Evolutionary conservation across 306 rosid species (phyloP).

Genomic region (Rosa lucieae): DNA sequence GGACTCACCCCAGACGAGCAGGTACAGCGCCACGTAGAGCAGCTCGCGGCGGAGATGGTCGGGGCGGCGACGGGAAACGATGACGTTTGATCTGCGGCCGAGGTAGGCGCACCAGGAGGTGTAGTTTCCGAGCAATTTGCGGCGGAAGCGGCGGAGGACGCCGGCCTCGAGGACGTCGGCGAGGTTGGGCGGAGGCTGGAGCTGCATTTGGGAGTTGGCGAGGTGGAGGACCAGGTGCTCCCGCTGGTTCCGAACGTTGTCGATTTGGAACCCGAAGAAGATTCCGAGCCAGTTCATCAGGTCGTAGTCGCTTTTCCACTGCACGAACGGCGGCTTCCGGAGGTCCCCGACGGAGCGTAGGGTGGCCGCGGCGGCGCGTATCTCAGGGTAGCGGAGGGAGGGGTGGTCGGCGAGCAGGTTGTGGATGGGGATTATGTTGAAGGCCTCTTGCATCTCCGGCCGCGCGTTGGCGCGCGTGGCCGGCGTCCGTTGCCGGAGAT

Average conservation of each 20-base stretch:
- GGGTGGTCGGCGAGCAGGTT: slow-evolving; percentile 75
- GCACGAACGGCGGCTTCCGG: slow-evolving; percentile 56
- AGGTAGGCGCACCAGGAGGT: slow-evolving; percentile 75
- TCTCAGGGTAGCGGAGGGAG: slow-evolving; percentile 73
- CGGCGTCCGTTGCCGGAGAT: slow-evolving; percentile 26
- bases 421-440: slow-evolving; percentile 88
- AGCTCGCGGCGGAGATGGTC: slow-evolving; percentile 57
- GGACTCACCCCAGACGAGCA: slow-evolving; percentile 87
- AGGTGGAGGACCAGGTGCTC: slow-evolving; percentile 94
- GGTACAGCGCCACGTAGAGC: slow-evolving; percentile 66
- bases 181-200: slow-evolving; percentile 43
- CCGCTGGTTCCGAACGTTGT: slow-evolving; percentile 87
- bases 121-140: slow-evolving; percentile 69
- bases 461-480: slow-evolving; percentile 12
- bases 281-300: slow-evolving; percentile 75
- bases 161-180: slow-evolving; percentile 48
- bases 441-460: slow-evolving; percentile 36
- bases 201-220: slow-evolving; percentile 91
- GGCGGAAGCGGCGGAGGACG: slow-evolving; percentile 54
- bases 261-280: slow-evolving; percentile 73
- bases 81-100: slow-evolving; percentile 52
- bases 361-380: slow-evolving; percentile 81
- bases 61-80: slow-evolving; percentile 24
- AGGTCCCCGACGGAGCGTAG: slow-evolving; percentile 77
- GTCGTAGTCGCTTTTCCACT: slow-evolving; percentile 63